These are phyloP conservation scores for Eleusine indica DNA, from an alignment of 176 grass and related monocot genomes.

Conservation along the genomic window DNA sequence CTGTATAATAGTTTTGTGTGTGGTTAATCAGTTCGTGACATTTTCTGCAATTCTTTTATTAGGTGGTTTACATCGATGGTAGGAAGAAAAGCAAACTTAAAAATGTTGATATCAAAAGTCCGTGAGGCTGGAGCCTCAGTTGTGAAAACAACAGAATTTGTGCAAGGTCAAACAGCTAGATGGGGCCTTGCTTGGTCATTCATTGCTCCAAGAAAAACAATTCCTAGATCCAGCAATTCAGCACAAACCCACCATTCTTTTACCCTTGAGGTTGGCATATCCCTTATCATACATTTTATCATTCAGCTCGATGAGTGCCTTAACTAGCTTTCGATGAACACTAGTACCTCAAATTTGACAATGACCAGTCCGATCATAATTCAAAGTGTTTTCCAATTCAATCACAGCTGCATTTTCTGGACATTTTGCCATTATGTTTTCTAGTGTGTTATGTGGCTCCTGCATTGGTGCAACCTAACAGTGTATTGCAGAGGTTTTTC, in stretches of 20 bases:
- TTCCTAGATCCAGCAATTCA: conserved; percentile 50
- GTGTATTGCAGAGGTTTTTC: not conserved
- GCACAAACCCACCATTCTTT: conserved; percentile 71
- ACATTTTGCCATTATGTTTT: not conserved
- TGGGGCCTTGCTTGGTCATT: conserved; percentile 99
- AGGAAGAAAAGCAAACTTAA: conserved; percentile 85
- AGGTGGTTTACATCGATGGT: conserved; percentile 99
- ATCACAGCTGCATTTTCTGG: not conserved
- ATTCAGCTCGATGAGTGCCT: not conserved
- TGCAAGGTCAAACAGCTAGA: conserved; percentile 88
- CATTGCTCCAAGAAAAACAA: conserved; percentile 64
- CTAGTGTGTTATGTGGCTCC: not conserved
- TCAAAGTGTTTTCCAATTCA: not conserved
- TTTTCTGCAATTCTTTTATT: conserved; percentile 41
- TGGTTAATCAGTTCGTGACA: not conserved
- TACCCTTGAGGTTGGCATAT: conserved; percentile 64
- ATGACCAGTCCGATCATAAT: not conserved
- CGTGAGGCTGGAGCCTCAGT: conserved; percentile 61
- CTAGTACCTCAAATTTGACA: not conserved
- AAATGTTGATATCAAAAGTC: conserved; percentile 66
- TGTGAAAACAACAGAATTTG: conserved; percentile 92
- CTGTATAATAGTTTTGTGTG: not conserved
- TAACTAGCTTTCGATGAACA: not conserved
- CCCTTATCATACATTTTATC: not conserved
- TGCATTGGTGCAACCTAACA: not conserved